phyloP scores from a whole-genome alignment of 2,329 filamentous ascomycete genomes.

The Didymellaceae sp. region DNA sequence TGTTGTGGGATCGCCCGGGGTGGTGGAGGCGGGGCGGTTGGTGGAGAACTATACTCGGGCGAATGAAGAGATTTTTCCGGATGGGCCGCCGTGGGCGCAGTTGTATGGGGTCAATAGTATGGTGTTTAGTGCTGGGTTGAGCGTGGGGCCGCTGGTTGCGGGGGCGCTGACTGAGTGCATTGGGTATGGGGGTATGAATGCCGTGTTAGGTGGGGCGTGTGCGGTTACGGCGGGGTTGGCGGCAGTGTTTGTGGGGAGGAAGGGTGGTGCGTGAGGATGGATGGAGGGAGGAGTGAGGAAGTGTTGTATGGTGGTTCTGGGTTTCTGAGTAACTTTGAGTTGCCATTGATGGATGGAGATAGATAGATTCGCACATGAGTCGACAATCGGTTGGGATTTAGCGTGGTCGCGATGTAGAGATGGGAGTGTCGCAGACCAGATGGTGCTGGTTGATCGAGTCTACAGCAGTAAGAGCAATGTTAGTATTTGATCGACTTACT shows the following conservation, averaged over 20 bases:
- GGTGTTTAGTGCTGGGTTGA: conserved; percentile 65
- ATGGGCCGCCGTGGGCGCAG: conserved; percentile 68
- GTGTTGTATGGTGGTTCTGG: no score
- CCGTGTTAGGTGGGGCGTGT: conserved; percentile 57
- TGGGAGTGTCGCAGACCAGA: no score
- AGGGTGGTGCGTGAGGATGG: no score
- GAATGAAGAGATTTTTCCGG: conserved; percentile 61
- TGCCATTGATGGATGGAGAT: no score
- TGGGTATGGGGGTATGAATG: conserved; percentile 65
- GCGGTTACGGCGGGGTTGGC: conserved; percentile 53
- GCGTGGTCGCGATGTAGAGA: no score
- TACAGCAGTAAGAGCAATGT: no score
- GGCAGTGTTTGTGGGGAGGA: conserved; percentile 53
- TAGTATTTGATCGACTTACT: no score
- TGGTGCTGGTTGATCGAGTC: no score
- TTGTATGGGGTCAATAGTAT: conserved; percentile 70
- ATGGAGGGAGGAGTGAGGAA: no score
- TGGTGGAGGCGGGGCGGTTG: conserved; percentile 64
- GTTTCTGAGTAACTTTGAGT: no score
- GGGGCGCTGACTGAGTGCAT: conserved; percentile 59
- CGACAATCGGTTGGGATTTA: no score
- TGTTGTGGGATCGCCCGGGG: conserved; percentile 59
- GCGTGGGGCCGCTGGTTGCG: conserved; percentile 64
- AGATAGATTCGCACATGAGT: no score
- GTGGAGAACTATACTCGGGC: conserved; percentile 63